These are phyloP conservation scores for Laguncularia racemosa DNA, from an alignment of 345 rosid genomes.

Conservation along the genomic window DNA sequence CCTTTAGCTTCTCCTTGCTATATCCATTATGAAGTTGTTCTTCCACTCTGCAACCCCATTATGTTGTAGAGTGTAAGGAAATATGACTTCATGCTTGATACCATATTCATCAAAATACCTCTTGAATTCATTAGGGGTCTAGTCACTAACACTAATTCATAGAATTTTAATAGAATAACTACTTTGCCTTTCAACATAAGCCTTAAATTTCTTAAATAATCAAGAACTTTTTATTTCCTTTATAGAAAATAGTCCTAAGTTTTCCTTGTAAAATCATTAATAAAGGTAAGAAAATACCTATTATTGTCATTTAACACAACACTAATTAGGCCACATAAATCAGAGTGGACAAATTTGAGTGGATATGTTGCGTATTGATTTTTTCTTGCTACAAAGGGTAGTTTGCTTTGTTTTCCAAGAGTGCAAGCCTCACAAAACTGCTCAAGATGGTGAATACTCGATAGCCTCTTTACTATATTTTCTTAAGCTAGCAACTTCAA, in stretches of 20 bases:
- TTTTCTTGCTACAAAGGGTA: not conserved
- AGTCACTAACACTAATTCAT: not conserved
- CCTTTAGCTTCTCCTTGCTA: constrained; percentile 2
- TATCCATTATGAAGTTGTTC: constrained; percentile 1
- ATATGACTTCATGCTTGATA: not conserved
- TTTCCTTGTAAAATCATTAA: not conserved
- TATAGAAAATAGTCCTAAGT: not conserved
- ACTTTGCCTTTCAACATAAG: not conserved
- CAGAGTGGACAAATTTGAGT: constrained; percentile 5
- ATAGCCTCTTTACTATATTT: constrained; percentile 1
- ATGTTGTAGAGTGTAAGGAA: constrained; percentile 9
- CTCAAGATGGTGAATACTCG: not conserved
- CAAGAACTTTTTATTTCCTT: not conserved
- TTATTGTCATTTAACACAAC: not conserved
- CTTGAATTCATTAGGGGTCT: not conserved
- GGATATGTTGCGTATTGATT: not conserved
- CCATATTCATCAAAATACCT: not conserved
- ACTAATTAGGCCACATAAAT: not conserved
- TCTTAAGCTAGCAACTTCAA: not conserved
- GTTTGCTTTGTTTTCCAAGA: not conserved
- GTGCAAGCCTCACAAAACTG: constrained; percentile 5
- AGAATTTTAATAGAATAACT: not conserved
- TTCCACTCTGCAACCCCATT: constrained; percentile 1
- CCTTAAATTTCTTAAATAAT: constrained; percentile 1
- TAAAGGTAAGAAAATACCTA: constrained; percentile 8